Evolutionary conservation across 257 asterid species (phyloP).

Genomic region (Solanum bulbocastanum): DNA sequence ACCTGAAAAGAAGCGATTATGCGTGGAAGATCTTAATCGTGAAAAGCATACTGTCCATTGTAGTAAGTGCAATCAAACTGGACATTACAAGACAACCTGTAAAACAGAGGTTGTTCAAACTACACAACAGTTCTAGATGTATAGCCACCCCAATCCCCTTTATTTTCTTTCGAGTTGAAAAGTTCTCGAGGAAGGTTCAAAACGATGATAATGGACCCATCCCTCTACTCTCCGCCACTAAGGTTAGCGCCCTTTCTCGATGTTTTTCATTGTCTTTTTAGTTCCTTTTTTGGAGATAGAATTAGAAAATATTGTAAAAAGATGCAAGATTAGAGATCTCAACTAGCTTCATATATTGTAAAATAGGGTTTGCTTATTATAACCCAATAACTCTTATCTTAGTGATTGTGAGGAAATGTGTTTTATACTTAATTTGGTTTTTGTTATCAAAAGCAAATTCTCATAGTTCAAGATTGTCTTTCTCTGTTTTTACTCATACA

Average conservation of each 20-base stretch:
- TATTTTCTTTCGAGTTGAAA: neutral
- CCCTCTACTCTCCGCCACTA: neutral
- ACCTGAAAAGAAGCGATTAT: constrained; percentile 61
- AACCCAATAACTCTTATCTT: neutral
- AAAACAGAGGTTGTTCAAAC: constrained; percentile 30
- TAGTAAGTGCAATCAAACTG: constrained; percentile 57
- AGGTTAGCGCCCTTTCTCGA: neutral
- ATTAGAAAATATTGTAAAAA: neutral
- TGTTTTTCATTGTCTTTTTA: neutral
- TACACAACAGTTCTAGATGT: constrained; percentile 23
- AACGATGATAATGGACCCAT: neutral
- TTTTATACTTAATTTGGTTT: neutral
- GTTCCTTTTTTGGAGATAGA: neutral
- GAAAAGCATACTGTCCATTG: constrained; percentile 73
- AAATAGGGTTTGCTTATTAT: neutral
- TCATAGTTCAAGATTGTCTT: neutral
- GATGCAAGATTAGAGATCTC: neutral
- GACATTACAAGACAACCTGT: constrained; percentile 76
- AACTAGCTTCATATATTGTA: neutral
- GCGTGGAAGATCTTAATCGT: constrained; percentile 49
- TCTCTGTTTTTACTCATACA: neutral
- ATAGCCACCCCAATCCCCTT: neutral
- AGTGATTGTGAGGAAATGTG: neutral
- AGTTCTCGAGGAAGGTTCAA: neutral
- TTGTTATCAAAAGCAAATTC: neutral